phyloP scores from a whole-genome alignment of 331 rosid genomes.

The Stylosanthes scabra region DNA sequence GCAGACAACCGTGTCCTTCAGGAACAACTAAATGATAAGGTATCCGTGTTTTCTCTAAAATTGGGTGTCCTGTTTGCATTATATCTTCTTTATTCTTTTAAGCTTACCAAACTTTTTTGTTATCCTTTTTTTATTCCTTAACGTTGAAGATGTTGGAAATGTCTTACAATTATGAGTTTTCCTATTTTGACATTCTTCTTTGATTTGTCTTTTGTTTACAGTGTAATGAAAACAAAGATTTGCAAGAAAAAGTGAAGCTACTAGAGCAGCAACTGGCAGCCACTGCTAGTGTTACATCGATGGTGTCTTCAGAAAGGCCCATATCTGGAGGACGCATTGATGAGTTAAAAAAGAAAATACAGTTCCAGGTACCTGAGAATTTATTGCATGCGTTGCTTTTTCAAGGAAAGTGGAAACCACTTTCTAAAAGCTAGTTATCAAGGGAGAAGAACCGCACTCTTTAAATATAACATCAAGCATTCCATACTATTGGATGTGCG shows the following conservation, averaged over 20 bases:
- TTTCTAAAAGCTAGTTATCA: no score
- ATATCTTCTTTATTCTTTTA: background rate
- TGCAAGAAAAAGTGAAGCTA: conserved; percentile 70
- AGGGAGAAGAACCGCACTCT: no score
- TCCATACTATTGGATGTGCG: no score
- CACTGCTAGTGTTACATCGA: conserved; percentile 45
- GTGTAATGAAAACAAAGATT: conserved; percentile 81
- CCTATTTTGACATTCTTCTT: conserved; percentile 15
- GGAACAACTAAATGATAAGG: conserved; percentile 94
- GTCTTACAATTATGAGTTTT: conserved; percentile 14
- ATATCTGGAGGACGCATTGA: conserved; percentile 64
- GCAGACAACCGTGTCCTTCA: conserved; percentile 98
- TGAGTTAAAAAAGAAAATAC: conserved; percentile 82
- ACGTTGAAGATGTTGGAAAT: conserved; percentile 26
- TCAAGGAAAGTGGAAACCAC: no score
- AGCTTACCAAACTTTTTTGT: conserved; percentile 7
- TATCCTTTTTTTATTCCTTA: conserved; percentile 7
- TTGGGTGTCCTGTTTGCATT: background rate
- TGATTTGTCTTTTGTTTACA: conserved; percentile 50
- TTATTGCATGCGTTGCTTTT: conserved; percentile 2
- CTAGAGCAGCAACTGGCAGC: conserved; percentile 72
- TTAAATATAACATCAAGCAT: no score
- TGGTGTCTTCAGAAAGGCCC: conserved; percentile 48
- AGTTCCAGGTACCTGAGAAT: conserved; percentile 69
- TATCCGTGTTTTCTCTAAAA: conserved; percentile 29